Percentiles rank a stretch among this genome's conserved stretches.
Evolutionary conservation across 1,139 yeast genomes (phyloP).

Genomic region (Sugiyamaella grinbergsii): DNA sequence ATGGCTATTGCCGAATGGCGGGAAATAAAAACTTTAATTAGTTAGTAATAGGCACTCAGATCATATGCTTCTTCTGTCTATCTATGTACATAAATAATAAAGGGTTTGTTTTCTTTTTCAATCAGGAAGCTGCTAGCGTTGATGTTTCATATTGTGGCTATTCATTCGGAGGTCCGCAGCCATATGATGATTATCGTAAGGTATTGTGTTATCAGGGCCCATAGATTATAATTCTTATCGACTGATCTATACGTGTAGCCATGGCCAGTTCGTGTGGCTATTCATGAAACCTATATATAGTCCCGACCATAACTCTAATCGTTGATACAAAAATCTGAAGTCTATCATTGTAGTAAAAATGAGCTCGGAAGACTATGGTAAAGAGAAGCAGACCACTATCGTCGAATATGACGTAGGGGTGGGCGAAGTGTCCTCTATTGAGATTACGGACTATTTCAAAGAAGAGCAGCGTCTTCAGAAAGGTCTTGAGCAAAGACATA

Average conservation of each 20-base stretch:
- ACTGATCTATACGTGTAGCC: too few species aligned
- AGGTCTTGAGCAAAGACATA: conserved; percentile 52
- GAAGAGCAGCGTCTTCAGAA: conserved; percentile 37
- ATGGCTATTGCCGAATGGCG: background rate
- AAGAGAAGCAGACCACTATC: conserved; percentile 1
- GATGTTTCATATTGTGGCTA: too few species aligned
- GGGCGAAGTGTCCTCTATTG: conserved; percentile 7
- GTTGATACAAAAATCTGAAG: background rate
- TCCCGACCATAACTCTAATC: background rate
- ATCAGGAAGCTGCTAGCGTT: too few species aligned
- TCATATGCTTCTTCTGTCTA: background rate
- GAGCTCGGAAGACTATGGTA: background rate
- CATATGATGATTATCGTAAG: too few species aligned
- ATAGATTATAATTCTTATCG: too few species aligned
- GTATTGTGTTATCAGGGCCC: too few species aligned
- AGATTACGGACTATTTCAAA: conserved; percentile 6
- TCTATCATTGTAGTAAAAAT: background rate
- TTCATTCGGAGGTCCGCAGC: too few species aligned
- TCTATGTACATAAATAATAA: too few species aligned
- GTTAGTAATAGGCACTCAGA: background rate
- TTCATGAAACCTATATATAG: background rate
- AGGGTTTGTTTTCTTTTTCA: too few species aligned
- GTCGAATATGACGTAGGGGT: conserved; percentile 5
- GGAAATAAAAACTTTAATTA: background rate
- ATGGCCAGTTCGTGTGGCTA: too few species aligned